Conservation (phyloP, 2,329 filamentous ascomycete genomes). For the Xylariaceae sp. region DNA sequence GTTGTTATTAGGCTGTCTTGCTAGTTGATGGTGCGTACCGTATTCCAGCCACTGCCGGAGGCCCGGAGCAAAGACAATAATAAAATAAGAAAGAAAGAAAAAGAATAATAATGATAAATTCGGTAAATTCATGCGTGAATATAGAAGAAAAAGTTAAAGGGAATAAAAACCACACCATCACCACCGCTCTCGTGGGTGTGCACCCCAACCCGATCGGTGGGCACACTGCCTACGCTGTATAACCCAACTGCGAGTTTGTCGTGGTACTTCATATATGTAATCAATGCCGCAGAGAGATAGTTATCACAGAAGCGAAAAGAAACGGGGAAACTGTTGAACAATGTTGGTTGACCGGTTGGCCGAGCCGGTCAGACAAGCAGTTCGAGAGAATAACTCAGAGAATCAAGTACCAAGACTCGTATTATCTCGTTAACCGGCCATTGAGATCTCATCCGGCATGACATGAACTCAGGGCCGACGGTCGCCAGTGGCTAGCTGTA, state of each 20-base stretch:
- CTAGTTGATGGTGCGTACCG: no score
- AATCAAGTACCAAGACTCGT: constrained; percentile 6
- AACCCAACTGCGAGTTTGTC: background rate
- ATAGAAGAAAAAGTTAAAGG: no score
- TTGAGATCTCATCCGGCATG: constrained; percentile 9
- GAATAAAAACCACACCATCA: no score
- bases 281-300: background rate
- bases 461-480: constrained; percentile 14
- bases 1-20: no score
- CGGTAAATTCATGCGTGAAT: no score
- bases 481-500: no score
- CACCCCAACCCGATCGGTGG: background rate
- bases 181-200: background rate
- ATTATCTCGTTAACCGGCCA: constrained; percentile 4
- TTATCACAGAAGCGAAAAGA: background rate
- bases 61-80: no score
- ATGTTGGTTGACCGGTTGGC: background rate
- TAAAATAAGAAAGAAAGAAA: no score
- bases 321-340: background rate
- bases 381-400: background rate
- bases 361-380: constrained; percentile 7
- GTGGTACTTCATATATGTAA: background rate
- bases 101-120: no score
- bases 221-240: constrained; percentile 5
- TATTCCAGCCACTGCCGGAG: no score